Evolutionary conservation across 371 early-diverging fungal species (phyloP), one percentile per base, ranked within the genome.

Genomic region (Rhizomucor miehei): DNA sequence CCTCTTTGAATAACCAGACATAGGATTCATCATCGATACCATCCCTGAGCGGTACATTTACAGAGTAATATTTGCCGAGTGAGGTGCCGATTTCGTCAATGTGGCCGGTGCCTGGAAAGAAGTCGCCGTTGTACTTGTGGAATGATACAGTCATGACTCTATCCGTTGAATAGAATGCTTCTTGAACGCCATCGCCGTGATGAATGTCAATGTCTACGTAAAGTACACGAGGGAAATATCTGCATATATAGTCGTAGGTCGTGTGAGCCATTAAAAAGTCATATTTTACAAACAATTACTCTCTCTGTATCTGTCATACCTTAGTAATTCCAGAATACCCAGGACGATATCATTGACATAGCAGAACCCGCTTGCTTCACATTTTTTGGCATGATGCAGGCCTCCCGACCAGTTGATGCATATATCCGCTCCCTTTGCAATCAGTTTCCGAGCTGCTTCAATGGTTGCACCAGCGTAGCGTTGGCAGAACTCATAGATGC

Each of bases 171-270:
- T 91, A 90, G 64, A 97, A 97, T 9, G 97, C 97, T 68, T 97
- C 93, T 57, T 93, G 95, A 3, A 97, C 98, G 39, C 96, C 98
- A 65, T 97, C 98, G 19, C 98, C 98, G 62, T 97, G 98, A 69
- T 97, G 98, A 53, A 95, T 89, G 66, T 97, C 98, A 60, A 95
- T 94, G 60, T 97, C 98, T 14, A 97, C 84, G 63, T 97, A 97
- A 10, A 97, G 70, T 0, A 97, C 94, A 24, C 95, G 83, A 40
- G 88, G 89, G 59, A 84, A 86, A 59, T 78, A 84, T 51, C 84
- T 84, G 29, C 6, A 6, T 6, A 5, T 8, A 19, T 20, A 3
- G 38, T 35, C 19, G 14, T 20, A 19, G n/a, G n/a, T n/a, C n/a
- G n/a, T n/a, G n/a, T n/a, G n/a, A 14, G 6, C 19, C 37, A 44